Percentiles rank a stretch among this genome's conserved stretches.
phyloP scores from a whole-genome alignment of 148 eudicot species.

The Bassia scoparia region DNA sequence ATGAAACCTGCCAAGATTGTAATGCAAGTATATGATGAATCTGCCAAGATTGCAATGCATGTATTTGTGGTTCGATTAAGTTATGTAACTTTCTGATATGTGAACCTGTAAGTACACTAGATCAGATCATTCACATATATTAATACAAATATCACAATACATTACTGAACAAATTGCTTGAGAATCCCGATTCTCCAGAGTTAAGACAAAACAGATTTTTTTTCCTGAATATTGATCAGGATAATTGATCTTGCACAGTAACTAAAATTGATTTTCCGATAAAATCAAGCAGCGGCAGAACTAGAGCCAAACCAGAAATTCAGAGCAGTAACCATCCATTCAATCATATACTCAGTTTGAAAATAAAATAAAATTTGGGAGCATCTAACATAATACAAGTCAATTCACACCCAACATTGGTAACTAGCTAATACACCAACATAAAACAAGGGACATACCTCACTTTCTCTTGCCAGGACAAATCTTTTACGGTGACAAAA shows the following conservation, averaged over 20 bases:
- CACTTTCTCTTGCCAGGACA: slow-evolving; percentile 73
- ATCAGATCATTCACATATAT: not conserved
- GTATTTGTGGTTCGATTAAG: too few relatives aligned
- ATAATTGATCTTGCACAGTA: not conserved
- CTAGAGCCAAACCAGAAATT: not conserved
- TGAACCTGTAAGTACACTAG: too few relatives aligned
- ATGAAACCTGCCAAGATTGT: too few relatives aligned
- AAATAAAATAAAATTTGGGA: not conserved
- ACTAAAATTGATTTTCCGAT: not conserved
- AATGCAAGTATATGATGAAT: too few relatives aligned
- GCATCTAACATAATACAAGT: slow-evolving; percentile 2
- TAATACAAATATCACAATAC: not conserved
- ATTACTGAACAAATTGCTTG: not conserved
- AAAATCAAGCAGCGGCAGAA: not conserved
- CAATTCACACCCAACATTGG: not conserved
- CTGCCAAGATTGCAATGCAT: too few relatives aligned
- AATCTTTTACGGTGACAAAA: slow-evolving; percentile 79
- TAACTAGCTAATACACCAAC: not conserved
- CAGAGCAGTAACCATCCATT: not conserved
- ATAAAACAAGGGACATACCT: slow-evolving; percentile 48
- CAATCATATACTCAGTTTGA: not conserved
- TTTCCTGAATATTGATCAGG: not conserved
- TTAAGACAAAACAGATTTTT: not conserved
- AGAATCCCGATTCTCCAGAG: not conserved
- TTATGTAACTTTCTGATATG: too few relatives aligned